A percentile compares a stretch with the other conserved stretches of the same genome.
These are phyloP conservation scores for Cladosporium austrohemisphaericum DNA, from an alignment of 2,329 filamentous ascomycete species.

Conservation along the genomic window DNA sequence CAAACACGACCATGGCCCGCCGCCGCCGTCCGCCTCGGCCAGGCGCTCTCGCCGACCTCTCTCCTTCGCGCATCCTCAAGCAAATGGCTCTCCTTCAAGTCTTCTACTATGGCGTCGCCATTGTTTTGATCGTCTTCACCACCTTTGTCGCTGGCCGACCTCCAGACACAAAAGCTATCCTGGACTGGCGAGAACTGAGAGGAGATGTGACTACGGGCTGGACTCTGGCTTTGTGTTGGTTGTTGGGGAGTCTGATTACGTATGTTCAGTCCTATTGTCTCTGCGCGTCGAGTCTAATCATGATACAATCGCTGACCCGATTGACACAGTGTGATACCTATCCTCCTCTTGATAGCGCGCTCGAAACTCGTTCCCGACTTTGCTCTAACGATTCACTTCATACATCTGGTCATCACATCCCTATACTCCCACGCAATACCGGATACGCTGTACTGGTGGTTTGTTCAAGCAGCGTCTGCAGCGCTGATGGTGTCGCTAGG, in stretches of 20 bases:
- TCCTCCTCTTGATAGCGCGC: conserved; percentile 78
- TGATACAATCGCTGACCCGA: background rate
- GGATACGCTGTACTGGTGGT: conserved; percentile 82
- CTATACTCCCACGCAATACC: conserved; percentile 77
- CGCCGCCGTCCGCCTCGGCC: conserved; percentile 61
- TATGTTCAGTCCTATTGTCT: conserved; percentile 37
- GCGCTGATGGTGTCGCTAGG: conserved; percentile 66
- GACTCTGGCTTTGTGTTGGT: conserved; percentile 65
- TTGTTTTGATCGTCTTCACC: conserved; percentile 63
- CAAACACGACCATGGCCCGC: conserved; percentile 44
- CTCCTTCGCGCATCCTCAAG: conserved; percentile 62
- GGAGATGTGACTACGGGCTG: conserved; percentile 68
- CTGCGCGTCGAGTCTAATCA: background rate
- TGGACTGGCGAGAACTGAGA: conserved; percentile 61
- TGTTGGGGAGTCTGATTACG: conserved; percentile 62
- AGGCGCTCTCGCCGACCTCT: conserved; percentile 63
- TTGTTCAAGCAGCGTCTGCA: conserved; percentile 58
- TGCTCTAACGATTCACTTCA: conserved; percentile 78
- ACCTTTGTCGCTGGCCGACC: conserved; percentile 61
- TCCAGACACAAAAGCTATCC: conserved; percentile 56
- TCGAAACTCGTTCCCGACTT: conserved; percentile 96
- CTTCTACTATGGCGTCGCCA: conserved; percentile 61
- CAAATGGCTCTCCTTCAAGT: conserved; percentile 64
- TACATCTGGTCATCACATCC: conserved; percentile 74
- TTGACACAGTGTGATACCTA: conserved; percentile 66